Conservation (phyloP, 2,329 filamentous ascomycete species). For the Colletotrichum lupini region DNA sequence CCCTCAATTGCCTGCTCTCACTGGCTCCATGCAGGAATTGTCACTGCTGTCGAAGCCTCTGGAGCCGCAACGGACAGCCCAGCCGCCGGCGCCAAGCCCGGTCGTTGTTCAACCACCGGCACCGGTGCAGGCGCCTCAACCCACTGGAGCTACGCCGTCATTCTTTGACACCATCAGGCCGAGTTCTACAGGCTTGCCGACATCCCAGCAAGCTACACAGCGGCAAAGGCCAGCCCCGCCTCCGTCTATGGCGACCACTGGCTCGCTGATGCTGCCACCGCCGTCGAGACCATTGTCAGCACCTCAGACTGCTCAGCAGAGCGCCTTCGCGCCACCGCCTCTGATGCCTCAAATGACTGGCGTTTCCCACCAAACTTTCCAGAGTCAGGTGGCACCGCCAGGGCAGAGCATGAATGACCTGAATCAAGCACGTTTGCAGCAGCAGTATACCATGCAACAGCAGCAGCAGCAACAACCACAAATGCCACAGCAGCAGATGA, state of each 20-base stretch:
- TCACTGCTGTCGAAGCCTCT: constrained; percentile 65
- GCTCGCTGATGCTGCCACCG: constrained; percentile 78
- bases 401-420: constrained; percentile 84
- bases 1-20: constrained; percentile 61
- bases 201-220: constrained; percentile 40
- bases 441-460: constrained; percentile 64
- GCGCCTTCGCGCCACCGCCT: constrained; percentile 77
- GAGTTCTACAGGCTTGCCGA: constrained; percentile 27
- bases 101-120: constrained; percentile 45
- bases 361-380: constrained; percentile 50
- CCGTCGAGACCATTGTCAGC: constrained; percentile 87
- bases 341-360: constrained; percentile 90
- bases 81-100: constrained; percentile 41
- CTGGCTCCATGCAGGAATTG: constrained; percentile 74
- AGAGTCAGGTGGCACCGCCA: constrained; percentile 73
- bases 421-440: constrained; percentile 73
- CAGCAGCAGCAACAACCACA: constrained; percentile 49
- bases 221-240: constrained; percentile 59
- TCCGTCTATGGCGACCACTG: constrained; percentile 62
- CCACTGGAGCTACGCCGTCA: constrained; percentile 66
- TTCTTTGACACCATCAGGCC: constrained; percentile 61
- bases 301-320: constrained; percentile 82
- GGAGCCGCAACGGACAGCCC: constrained; percentile 54
- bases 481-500: constrained; percentile 51
- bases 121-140: constrained; percentile 53